Percentiles rank a stretch among this genome's conserved stretches.
phyloP scores from a whole-genome alignment of 1,284 basidiomycete genomes.

The Ustilago shanxiensis region DNA sequence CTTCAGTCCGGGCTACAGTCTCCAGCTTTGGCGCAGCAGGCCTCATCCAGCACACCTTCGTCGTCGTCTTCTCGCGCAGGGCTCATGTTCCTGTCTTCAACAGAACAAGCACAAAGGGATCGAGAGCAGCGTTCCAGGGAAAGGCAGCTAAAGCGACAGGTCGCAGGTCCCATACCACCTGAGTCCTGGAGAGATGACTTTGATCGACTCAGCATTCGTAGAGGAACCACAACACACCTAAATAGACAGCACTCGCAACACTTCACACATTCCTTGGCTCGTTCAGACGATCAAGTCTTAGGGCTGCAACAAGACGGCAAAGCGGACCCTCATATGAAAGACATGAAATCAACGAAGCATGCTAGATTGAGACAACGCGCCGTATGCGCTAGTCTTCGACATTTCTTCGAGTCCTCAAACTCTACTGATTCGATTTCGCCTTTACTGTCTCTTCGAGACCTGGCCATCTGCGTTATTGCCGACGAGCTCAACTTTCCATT shows the following conservation, averaged over 20 bases:
- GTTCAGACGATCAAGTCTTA: too few species aligned
- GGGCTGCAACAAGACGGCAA: background rate
- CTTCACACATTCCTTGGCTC: background rate
- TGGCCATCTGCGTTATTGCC: slow-evolving; percentile 40
- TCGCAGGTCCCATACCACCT: slow-evolving; percentile 52
- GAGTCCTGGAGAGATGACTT: slow-evolving; percentile 50
- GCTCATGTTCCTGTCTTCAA: slow-evolving; percentile 33
- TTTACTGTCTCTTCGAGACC: slow-evolving; percentile 20
- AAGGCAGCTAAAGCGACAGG: slow-evolving; percentile 37
- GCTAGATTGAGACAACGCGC: background rate
- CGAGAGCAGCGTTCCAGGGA: slow-evolving; percentile 23
- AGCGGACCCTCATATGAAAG: background rate
- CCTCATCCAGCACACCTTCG: background rate
- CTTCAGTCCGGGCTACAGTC: background rate
- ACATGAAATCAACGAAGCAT: background rate
- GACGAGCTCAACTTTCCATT: slow-evolving; percentile 26
- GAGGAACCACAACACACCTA: slow-evolving; percentile 8
- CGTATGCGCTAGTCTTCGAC: slow-evolving; percentile 25
- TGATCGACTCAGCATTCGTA: slow-evolving; percentile 29
- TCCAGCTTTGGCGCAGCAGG: background rate
- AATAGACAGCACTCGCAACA: slow-evolving; percentile 10
- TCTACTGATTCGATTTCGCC: background rate
- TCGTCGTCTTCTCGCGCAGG: slow-evolving; percentile 43
- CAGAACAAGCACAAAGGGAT: slow-evolving; percentile 30
- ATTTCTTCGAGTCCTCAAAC: background rate